phyloP scores from a whole-genome alignment of 768 basidiomycete species.

The Kwoniella sp. region DNA sequence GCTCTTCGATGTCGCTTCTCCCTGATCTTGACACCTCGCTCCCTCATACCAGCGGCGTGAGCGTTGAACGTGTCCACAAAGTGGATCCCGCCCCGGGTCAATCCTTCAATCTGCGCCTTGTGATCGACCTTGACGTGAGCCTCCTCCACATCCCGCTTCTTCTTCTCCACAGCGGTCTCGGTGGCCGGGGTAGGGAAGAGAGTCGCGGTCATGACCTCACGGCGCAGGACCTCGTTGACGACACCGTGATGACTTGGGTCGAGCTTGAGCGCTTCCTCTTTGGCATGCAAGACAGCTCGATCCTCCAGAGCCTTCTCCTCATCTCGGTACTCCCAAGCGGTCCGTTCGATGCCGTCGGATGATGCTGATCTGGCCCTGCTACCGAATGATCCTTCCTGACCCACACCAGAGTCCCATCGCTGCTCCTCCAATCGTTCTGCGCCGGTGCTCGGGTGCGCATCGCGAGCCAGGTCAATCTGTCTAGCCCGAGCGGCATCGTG shows the following conservation, averaged over 20 bases:
- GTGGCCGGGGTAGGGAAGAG: conserved; percentile 14
- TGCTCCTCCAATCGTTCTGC: conserved; percentile 42
- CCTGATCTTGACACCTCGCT: conserved; percentile 12
- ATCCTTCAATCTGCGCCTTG: conserved; percentile 8
- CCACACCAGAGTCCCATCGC: conserved; percentile 33
- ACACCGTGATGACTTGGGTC: conserved; percentile 18
- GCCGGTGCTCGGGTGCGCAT: conserved; percentile 22
- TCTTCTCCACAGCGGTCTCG: conserved; percentile 11
- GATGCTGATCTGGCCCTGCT: not conserved
- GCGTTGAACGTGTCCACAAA: conserved; percentile 10
- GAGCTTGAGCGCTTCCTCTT: conserved; percentile 13
- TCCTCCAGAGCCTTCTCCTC: conserved; percentile 27
- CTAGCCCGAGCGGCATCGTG: conserved; percentile 14
- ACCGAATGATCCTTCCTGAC: conserved; percentile 36
- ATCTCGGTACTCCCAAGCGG: conserved; percentile 44
- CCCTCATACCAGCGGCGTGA: not conserved
- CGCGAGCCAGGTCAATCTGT: conserved; percentile 17
- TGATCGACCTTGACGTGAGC: not conserved
- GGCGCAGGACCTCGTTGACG: conserved; percentile 8
- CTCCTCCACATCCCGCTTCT: conserved; percentile 3
- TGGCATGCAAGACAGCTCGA: conserved; percentile 4
- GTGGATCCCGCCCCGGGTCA: conserved; percentile 15
- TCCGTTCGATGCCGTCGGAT: conserved; percentile 33
- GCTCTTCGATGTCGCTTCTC: conserved; percentile 12
- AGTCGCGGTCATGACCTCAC: conserved; percentile 16